phyloP scores from a whole-genome alignment of 306 rosid species.

The Mucuna pruriens region DNA sequence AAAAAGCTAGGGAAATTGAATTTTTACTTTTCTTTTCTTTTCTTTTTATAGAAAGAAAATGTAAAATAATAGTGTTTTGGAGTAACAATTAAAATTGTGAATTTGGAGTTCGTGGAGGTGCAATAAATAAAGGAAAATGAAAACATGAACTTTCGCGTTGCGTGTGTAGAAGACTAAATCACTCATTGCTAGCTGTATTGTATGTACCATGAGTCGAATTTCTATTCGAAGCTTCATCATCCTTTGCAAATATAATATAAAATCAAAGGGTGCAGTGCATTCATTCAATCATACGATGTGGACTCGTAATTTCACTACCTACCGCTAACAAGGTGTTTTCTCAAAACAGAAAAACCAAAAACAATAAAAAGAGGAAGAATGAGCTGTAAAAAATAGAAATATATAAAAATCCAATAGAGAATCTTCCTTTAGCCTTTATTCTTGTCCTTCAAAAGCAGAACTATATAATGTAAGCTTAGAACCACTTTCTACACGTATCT shows the following conservation, averaged over 20 bases:
- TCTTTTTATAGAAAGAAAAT: not conserved
- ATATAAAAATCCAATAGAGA: constrained; percentile 10
- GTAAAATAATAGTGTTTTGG: not conserved
- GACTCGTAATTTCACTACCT: constrained; percentile 20
- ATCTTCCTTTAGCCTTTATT: constrained; percentile 48
- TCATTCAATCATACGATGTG: constrained; percentile 4
- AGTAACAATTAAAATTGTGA: not conserved
- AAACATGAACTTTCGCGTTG: constrained; percentile 9
- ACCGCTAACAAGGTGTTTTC: not conserved
- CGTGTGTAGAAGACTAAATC: constrained; percentile 6
- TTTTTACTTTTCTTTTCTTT: not conserved
- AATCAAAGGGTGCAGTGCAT: not conserved
- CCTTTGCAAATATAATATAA: not conserved
- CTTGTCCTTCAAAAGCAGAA: constrained; percentile 44
- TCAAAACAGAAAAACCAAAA: not conserved
- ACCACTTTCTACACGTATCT: constrained; percentile 37
- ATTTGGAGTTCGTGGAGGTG: not conserved
- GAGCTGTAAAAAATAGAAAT: constrained; percentile 38
- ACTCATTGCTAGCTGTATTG: constrained; percentile 37
- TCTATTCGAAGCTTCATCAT: not conserved
- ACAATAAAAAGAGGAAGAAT: not conserved
- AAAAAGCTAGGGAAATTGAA: not conserved
- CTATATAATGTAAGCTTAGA: constrained; percentile 33
- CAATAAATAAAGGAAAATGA: not conserved
- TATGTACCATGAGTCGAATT: constrained; percentile 23